Evolutionary conservation across 2,329 filamentous ascomycete species (phyloP), one percentile per base, ranked within the genome.

Genomic region (Dactylellina drechsleri): DNA sequence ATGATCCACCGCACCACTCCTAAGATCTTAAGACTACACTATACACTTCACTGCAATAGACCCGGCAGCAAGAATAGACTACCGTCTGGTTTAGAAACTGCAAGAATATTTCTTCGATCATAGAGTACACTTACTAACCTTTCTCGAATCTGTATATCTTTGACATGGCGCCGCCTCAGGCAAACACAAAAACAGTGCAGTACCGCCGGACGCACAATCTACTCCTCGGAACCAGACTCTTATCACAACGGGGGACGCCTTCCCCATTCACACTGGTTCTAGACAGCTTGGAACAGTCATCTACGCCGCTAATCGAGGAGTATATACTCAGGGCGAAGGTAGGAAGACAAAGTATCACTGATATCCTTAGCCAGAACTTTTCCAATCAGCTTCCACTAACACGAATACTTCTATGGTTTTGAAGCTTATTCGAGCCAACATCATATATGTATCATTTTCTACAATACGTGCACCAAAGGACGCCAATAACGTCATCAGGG

Each of bases 201-300:
- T 92, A 96, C 80, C 86, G 91, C 31, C 88, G 92, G 77, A 93
- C 92, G 18, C 93, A 97, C 82, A 93, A 93, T 81, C 83, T 96
- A 20, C 87, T 96, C 1, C 85, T 96, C 1, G 89, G 97, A 66
- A 91, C 93, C 77, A 93, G 92, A 80, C 84, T 97, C 1, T 85
- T 97, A 77, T 92, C 89, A 80, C 84, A 92, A 66, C 87, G 92
- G 76, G 91, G 95, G 81, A 89, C 88, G 67, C 89, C 91, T 13
- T 96, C 92, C 57, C 94, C 94, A 1, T 88, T 98, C 79, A 97
- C 93, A 0, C 84, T 98, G 26, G 83, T 97, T 2, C 85, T 97
- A 67, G 94, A 98, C 82, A 92, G 86, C 40, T 85, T 97, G 31
- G 92, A 96, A 83, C 93, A 97, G 82, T 88, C 89, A 26, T 91